Base-by-base conservation (phyloP, 2,329 filamentous ascomycete genomes). In the Ascochyta rabiei region DNA sequence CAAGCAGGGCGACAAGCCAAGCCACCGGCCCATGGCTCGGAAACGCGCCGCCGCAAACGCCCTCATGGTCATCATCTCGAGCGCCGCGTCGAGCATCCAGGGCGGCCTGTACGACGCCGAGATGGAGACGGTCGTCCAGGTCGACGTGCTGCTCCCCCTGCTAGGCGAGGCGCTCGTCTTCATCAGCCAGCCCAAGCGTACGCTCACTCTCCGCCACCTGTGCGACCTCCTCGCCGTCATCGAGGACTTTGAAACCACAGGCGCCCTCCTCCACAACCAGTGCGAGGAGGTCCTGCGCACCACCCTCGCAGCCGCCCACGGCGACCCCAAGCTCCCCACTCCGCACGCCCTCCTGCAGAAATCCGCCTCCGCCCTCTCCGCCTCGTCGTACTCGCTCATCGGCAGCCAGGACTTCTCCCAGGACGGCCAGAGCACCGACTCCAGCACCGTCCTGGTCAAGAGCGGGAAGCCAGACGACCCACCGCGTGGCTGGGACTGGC, bases 1-100 rank as follows among this genome's bases (percentile, higher is more conserved):
- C 9, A 70, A 76, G 21, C 64, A 74, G 6, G 64, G 62, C 43
- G 50, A 65, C 48, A 78, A 75, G 43, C 75, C 79, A 6, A 75
- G 71, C 19, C 76, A 82, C 56, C 76, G 79, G 53, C 82, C 86
- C 0, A 77, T 87, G 19, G 80, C 84, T 12, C 80, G 88, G 18
- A 89, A 87, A 62, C 84, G 86, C 49, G 85, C 89, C 61, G 87
- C 93, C 5, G 90, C 89, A 0, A 81, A 84, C 38, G 88, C 91
- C 1, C 80, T 98, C 44, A 81, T 91, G 38, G 89, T 91, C n/a
- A 88, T 96, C 54, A 89, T 97, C 64, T 85, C 88, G 48, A 95
- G 90, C 70, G 89, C 93, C 2, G 89, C 90, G 53, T 92, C 96
- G 73, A 93, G 91, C 70, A 96, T 98, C 65, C 89, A 90, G 53